phyloP scores from a whole-genome alignment of 2,329 filamentous ascomycete species.

The Fusarium clavum region DNA sequence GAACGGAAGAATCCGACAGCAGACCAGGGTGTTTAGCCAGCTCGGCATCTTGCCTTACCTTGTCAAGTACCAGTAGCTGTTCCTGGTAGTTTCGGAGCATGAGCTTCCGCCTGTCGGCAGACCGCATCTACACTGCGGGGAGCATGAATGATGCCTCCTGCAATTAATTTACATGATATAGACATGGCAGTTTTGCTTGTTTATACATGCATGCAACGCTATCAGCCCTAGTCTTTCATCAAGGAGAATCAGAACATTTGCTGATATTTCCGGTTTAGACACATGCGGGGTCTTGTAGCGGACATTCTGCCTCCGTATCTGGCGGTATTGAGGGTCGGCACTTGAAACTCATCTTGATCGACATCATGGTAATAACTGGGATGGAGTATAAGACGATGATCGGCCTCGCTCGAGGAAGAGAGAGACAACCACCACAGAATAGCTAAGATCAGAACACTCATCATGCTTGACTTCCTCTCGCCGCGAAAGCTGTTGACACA shows the following conservation, averaged over 20 bases:
- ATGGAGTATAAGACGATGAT: neutral
- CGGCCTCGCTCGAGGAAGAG: neutral
- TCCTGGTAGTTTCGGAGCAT: neutral
- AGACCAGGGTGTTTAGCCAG: neutral
- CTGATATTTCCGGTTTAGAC: neutral
- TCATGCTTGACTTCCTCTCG: constrained; percentile 8
- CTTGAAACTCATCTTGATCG: neutral
- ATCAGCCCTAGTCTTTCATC: neutral
- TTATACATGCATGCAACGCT: constrained; percentile 5
- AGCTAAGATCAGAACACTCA: neutral
- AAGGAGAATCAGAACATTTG: neutral
- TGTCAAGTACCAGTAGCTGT: neutral
- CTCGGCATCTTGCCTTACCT: neutral
- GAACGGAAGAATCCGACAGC: neutral
- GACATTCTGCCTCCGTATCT: neutral
- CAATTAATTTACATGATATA: neutral
- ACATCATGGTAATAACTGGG: fast-evolving
- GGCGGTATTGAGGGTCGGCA: constrained; percentile 17
- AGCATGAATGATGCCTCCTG: neutral
- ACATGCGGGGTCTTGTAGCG: neutral
- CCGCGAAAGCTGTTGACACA: constrained; percentile 7
- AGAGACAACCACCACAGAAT: fast-evolving
- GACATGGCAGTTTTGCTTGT: neutral
- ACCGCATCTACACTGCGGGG: neutral
- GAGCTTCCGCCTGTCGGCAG: neutral